A percentile compares a stretch with the other conserved stretches of the same genome.
Conservation (phyloP, 495 filamentous ascomycete genomes). For the Chaetomium tenue region DNA sequence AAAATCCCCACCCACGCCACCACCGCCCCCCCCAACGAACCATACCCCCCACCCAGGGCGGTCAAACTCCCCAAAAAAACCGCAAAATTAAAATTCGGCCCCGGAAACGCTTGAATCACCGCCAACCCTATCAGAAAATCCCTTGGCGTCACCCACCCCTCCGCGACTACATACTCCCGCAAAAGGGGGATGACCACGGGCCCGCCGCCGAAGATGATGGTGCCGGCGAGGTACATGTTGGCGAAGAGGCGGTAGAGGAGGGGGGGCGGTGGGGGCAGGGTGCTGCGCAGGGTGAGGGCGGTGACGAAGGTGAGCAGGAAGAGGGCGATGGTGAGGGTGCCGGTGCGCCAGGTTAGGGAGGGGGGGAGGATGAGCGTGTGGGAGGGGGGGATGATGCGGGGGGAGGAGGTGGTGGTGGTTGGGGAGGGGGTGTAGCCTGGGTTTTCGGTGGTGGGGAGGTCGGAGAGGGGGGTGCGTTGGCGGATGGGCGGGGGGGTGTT, state of each 20-base stretch:
- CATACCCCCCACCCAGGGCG: conserved; percentile 41
- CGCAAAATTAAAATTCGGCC: conserved; percentile 87
- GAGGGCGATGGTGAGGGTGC: conserved; percentile 46
- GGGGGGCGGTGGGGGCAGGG: conserved; percentile 40
- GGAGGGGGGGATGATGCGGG: conserved; percentile 42
- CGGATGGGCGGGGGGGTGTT: background rate
- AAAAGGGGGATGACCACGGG: conserved; percentile 83
- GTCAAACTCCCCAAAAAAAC: conserved; percentile 70
- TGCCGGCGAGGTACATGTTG: conserved; percentile 84
- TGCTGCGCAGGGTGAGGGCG: conserved; percentile 59
- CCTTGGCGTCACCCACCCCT: conserved; percentile 73
- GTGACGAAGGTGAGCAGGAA: conserved; percentile 63
- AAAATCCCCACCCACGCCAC: conserved; percentile 73
- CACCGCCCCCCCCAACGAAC: conserved; percentile 48
- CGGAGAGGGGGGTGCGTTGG: conserved; percentile 4
- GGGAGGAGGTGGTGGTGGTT: conserved; percentile 7
- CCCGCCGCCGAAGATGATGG: conserved; percentile 83
- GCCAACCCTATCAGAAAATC: conserved; percentile 84
- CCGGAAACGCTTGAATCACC: conserved; percentile 78
- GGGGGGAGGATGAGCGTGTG: conserved; percentile 42
- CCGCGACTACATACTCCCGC: conserved; percentile 73
- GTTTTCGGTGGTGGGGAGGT: conserved; percentile 26
- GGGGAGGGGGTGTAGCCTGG: background rate
- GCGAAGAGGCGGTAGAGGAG: conserved; percentile 65
- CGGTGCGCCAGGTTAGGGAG: conserved; percentile 48